These are phyloP conservation scores for Fusarium denticulatum DNA, from an alignment of 2,329 filamentous ascomycete species.

Conservation along the genomic window DNA sequence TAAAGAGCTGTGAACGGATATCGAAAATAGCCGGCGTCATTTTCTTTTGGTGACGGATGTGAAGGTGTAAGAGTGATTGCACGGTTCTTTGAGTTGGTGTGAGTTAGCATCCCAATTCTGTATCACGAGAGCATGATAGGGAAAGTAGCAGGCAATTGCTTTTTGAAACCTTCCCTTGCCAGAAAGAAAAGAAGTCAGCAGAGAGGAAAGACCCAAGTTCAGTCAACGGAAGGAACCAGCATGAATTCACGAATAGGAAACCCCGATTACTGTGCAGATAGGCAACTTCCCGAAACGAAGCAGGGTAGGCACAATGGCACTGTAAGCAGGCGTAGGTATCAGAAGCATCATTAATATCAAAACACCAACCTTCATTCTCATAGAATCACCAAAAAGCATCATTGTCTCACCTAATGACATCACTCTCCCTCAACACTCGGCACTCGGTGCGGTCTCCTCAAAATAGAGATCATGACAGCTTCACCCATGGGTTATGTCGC, in stretches of 20 bases:
- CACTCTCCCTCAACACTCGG: not conserved
- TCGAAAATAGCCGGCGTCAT: not conserved
- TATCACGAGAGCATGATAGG: conserved; percentile 16
- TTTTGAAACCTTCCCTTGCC: not conserved
- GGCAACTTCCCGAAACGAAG: not conserved
- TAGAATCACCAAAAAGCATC: not conserved
- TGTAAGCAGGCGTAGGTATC: not conserved
- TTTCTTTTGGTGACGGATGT: conserved; percentile 15
- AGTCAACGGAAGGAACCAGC: not conserved
- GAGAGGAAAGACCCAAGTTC: not conserved
- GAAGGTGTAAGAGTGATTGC: conserved; percentile 16
- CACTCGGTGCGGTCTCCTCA: not conserved
- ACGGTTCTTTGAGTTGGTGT: conserved; percentile 11
- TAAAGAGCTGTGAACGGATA: conserved; percentile 27
- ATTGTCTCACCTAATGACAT: not conserved
- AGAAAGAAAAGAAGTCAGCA: not conserved
- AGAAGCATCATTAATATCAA: not conserved
- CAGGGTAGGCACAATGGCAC: not conserved
- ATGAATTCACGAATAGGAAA: conserved; percentile 6
- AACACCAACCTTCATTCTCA: not conserved
- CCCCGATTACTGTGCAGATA: not conserved
- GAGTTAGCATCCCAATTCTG: conserved; percentile 1
- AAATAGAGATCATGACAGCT: conserved; percentile 9
- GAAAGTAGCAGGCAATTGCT: not conserved
- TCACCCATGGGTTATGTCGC: not conserved